Conservation (phyloP, 1,284 basidiomycete genomes). For the Marasmius fiardii region DNA sequence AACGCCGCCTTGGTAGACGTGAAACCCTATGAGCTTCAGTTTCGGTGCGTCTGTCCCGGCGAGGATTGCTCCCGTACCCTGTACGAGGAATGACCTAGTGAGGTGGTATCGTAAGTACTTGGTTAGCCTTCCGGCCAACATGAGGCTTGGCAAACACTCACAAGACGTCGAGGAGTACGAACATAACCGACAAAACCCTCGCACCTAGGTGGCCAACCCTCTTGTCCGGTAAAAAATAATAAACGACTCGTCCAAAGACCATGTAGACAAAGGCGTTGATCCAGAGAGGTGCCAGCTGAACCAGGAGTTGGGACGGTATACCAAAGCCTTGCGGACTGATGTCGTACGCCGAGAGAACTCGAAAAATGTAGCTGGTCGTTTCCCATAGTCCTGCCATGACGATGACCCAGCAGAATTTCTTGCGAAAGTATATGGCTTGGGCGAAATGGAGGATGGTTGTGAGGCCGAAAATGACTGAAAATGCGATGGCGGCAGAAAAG, state of each 20-base stretch:
- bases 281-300: constrained; percentile 24
- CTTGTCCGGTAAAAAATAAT: constrained; percentile 19
- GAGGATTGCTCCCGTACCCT: neutral
- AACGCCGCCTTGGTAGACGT: constrained; percentile 23
- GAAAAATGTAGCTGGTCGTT: constrained; percentile 15
- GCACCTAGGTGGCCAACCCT: constrained; percentile 15
- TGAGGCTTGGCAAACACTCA: neutral
- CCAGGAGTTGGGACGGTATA: constrained; percentile 36
- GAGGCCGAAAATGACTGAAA: constrained; percentile 18
- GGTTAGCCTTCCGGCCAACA: constrained; percentile 2
- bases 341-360: constrained; percentile 31
- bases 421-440: constrained; percentile 12
- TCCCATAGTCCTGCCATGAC: constrained; percentile 21
- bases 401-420: constrained; percentile 22
- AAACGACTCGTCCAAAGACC: constrained; percentile 18
- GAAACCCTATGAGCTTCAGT: constrained; percentile 9
- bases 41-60: neutral
- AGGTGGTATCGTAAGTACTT: neutral
- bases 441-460: constrained; percentile 13
- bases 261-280: constrained; percentile 23
- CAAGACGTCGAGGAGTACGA: constrained; percentile 20
- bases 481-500: constrained; percentile 18
- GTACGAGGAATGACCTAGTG: neutral
- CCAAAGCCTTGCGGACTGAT: constrained; percentile 35
- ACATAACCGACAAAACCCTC: constrained; percentile 12